phyloP scores from a whole-genome alignment of 352 stramenopile genomes.

The Phytopythium litorale region DNA sequence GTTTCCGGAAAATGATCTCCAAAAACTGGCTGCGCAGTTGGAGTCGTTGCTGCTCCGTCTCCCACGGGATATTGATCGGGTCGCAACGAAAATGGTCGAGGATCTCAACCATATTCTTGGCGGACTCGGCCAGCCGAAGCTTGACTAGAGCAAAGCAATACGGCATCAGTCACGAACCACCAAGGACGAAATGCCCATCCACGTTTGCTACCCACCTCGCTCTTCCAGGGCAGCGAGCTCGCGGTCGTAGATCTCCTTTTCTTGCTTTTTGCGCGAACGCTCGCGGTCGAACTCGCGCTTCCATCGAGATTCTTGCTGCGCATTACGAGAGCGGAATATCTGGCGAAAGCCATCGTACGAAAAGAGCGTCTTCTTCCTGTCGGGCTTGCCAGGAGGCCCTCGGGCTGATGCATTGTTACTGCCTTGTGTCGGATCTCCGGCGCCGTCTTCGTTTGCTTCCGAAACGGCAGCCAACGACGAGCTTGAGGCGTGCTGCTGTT shows the following conservation, averaged over 20 bases:
- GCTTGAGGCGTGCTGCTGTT: not conserved
- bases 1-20: conserved; percentile 62
- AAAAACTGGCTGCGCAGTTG: conserved; percentile 49
- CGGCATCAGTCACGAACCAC: not conserved
- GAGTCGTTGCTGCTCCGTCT: conserved; percentile 39
- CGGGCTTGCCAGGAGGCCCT: conserved; percentile 5
- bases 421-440: not conserved
- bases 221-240: conserved; percentile 65
- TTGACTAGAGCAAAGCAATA: conserved; percentile 30
- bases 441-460: not conserved
- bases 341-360: conserved; percentile 64
- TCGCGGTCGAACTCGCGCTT: conserved; percentile 70
- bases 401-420: not conserved
- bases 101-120: conserved; percentile 68
- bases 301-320: conserved; percentile 45
- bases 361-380: conserved; percentile 22
- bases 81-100: conserved; percentile 55
- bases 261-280: conserved; percentile 41
- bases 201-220: conserved; percentile 33
- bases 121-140: conserved; percentile 59
- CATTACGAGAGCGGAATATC: conserved; percentile 59
- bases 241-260: conserved; percentile 68
- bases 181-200: not conserved
- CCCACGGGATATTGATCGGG: conserved; percentile 48
- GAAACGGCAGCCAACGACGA: not conserved